Evolutionary conservation across 495 filamentous ascomycete genomes (phyloP), one percentile per base, ranked within the genome.

Genomic region (Podospora sp.): DNA sequence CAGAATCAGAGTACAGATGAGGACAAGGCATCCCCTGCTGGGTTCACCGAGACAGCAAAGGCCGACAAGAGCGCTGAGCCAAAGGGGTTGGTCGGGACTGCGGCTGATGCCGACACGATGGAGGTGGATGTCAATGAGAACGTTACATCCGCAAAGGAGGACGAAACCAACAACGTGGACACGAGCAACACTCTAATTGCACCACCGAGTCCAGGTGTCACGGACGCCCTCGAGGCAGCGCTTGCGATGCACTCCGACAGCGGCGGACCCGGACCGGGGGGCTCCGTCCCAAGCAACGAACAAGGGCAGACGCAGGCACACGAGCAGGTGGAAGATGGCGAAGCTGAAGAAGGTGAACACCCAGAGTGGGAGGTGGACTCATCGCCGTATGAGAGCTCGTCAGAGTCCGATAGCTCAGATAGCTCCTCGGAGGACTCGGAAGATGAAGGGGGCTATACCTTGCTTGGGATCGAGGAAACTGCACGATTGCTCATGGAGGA

Each of bases 401-500:
- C 79, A 8, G 80, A 81, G 8, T 73, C 72, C 9, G 68, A 70
- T 18, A 66, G 59, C 24, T 81, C 79, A 0, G 85, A 46, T 46
- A 46, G 40, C 2, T 67, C 64, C 3, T 80, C 82, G n/a, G 81
- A 46, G 2, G 83, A 83, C 55, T 79, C 85, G 12, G 86, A 88
- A 57, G 88, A 88, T 62, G 86, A 86, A 55, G 82, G 82, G 6
- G 90, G 81, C 14, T 62, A 74, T 29, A 51, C 35, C 18, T 21
- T 92, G 27, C 83, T 96, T 20, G 89, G 87, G 58, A 84, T 91
- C 14, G 91, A 91, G 74, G 92, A 95, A 73, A 88, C 91, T 69
- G 91, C 90, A 0, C 86, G 88, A 11, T 86, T 94, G 36, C 81
- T 97, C 27, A 94, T 97, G 92, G 87, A 80, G 46, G 87, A 83